Evolutionary conservation across 73 alveolate genomes (phyloP), one percentile per base, ranked within the genome.

Genomic region (Paramecium pentaurelia): DNA sequence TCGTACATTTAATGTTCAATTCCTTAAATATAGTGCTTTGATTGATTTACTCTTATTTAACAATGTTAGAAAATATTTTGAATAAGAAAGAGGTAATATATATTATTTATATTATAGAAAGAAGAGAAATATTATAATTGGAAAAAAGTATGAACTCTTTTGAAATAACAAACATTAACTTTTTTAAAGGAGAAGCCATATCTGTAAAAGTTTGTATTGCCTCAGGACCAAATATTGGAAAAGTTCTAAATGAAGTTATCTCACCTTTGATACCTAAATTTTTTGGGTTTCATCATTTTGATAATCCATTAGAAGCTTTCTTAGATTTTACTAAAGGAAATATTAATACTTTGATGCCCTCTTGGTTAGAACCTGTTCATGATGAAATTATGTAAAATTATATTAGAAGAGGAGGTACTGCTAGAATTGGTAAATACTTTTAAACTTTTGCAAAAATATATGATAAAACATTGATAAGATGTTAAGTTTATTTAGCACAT

Each of bases 361-460:
- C 20, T 14, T 73, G 87, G 87, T 37, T 73, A 22, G 40, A 32
- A 8, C 87, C 87, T 3, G 60, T 73, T 30, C 87, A 73, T 73
- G 87, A 73, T 73, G 87, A 73, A 14, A 73, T 73, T 16, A 73
- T 73, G 87, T 73, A 73, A 73, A 73, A 73, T 73, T 73, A 73
- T 16, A 73, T 73, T 36, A 73, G 87, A 73, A 32, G 87, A 36
- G 87, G 87, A 36, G 34, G 40, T 5, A 73, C 87, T 12, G 60
- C 58, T 12, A 73, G 87, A 38, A 73, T 73, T 14, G 87, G 87
- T 4, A 73, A 73, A 28, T 73, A 73, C 47, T 73, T 73, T 73
- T 38, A 73, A 37, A 73, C 87, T 36, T 73, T 73, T 73, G 60
- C 60, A 36, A 73, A 73, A 73, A 37, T 20, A 36, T 73, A 73